Evolutionary conservation across 345 rosid species (phyloP), one percentile per base, ranked within the genome.

Genomic region (Eucalyptus brandiana): DNA sequence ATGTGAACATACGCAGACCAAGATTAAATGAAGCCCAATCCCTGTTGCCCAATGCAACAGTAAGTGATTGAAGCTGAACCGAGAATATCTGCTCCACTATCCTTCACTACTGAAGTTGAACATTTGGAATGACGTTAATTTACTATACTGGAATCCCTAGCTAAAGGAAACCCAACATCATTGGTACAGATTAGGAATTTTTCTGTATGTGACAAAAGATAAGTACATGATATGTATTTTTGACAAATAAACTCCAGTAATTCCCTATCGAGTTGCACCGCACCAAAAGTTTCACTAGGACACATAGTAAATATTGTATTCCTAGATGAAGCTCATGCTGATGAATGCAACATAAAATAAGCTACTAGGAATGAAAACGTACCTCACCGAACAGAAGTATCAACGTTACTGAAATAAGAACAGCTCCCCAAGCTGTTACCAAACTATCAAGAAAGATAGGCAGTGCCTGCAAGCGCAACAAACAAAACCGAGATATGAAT

Each of bases 381-480:
- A 95, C 97, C 97, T 96, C 97, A 62, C 97, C 96, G 88, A 96
- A 94, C 37, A 92, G 60, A 65, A 96, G 96, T 45, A 96, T 91
- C 89, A 96, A 90, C 26, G 96, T 93, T 7, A 96, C 96, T 18
- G 97, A 96, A 32, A 95, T 91, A 45, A 96, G 91, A 91, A 95
- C 89, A 18, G 97, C 97, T 49, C 93, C 96, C 94, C 93, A 93
- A 44, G 96, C 93, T 51, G 94, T 87, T 19, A 95, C 93, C 93
- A 95, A 90, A 80, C 92, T 87, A 54, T 95, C 95, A 23, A 96
- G 95, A 91, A 94, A 95, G 76, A 96, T 90, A 47, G 97, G 97
- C 87, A 96, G 95, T n/a, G 97, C 91, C 96, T 94, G 93, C 86
- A 90, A 89, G 32, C 42, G 40, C 83, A 37, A 37, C 45, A 72